These are phyloP conservation scores for Penicillium occitanis DNA, from an alignment of 2,329 filamentous ascomycete genomes.

Conservation along the genomic window DNA sequence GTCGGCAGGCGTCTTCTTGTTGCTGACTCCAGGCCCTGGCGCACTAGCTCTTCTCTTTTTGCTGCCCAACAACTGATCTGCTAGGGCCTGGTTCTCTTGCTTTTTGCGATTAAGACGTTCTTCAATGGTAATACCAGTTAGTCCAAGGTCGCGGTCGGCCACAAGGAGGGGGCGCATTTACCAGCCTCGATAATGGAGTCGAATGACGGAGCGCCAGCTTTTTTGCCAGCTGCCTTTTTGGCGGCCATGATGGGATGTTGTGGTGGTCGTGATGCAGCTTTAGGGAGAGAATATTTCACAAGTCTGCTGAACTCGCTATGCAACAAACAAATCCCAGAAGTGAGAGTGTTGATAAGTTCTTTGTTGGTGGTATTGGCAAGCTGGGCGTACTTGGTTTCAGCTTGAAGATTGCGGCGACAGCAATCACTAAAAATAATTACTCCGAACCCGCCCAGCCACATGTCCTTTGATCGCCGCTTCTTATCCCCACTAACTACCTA, in stretches of 20 bases:
- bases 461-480: background rate
- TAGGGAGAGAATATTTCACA: background rate
- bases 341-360: background rate
- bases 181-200: conserved; percentile 54
- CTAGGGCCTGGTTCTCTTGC: conserved; percentile 57
- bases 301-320: background rate
- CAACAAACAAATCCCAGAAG: background rate
- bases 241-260: conserved; percentile 1
- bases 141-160: conserved; percentile 1
- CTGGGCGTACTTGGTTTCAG: background rate
- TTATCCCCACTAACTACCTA: background rate
- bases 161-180: conserved; percentile 31
- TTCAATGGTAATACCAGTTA: conserved; percentile 26
- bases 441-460: background rate
- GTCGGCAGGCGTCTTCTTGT: conserved; percentile 44
- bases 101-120: conserved; percentile 47
- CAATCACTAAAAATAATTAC: background rate
- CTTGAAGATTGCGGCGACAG: background rate
- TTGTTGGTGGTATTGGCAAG: background rate
- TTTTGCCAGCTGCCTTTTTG: conserved; percentile 32
- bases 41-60: conserved; percentile 50
- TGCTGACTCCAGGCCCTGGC: conserved; percentile 44
- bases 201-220: conserved; percentile 42
- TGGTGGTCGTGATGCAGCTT: background rate
- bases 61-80: conserved; percentile 59